Evolutionary conservation across 331 rosid species (phyloP), one percentile per base, ranked within the genome.

Genomic region (Acacia concinna): DNA sequence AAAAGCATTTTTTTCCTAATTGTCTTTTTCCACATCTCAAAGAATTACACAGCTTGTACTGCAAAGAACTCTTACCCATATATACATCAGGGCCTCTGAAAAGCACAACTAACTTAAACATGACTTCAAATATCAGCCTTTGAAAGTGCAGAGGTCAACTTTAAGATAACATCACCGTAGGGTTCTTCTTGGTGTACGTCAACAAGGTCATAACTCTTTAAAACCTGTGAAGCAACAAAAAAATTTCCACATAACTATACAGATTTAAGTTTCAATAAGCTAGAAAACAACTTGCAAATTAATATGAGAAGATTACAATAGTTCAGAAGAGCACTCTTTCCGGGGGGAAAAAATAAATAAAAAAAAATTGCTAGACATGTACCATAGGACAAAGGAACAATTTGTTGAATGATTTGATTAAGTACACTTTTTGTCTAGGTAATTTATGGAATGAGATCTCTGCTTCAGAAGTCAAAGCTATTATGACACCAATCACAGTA

Each of bases 151-250:
- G 79, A 71, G 17, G 74, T 70, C 74, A 70, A 70, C 59, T 70
- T 70, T 38, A 95, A 84, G 79, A 13, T 79, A 76, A 93, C 52
- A 85, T 95, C 98, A 41, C 87, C 91, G n/a, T 91, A 90, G 56
- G 96, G 93, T 65, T 52, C 85, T 78, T 93, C 93, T 87, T 93
- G 98, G 27, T 85, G 76, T 57, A 91, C 89, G 71, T 91, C 89
- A 70, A 70, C 51, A 70, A 70, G 74, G 11, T 44, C 74, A 70
- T 43, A 70, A 44, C 59, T 44, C 38, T 70, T 69, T 44, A 70
- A 70, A 43, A 70, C 74, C 74, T 70, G 74, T 68, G 31, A 41
- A 14, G 27, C 37, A 68, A 70, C 74, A 44, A 69, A 25, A 25
- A 10, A 69, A 23, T 41, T 69, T 43, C 54, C 73, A 40, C 54